A percentile compares a stretch with the other conserved stretches of the same genome.
Evolutionary conservation across 108 stramenopile species (phyloP).

Genomic region (Heterococcus sp.): DNA sequence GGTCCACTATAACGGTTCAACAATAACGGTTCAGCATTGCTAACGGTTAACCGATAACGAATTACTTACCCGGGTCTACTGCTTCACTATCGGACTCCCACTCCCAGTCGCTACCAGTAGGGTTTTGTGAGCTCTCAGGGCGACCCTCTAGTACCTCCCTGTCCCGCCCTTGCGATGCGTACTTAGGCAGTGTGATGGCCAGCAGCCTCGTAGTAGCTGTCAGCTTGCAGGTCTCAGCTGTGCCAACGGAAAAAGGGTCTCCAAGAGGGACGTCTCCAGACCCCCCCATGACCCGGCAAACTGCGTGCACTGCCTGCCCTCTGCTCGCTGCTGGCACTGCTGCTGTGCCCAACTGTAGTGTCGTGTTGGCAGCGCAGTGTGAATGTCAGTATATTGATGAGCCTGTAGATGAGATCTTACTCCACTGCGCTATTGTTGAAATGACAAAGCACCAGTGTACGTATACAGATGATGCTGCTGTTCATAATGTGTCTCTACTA

Average conservation of each 20-base stretch:
- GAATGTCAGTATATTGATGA: no score
- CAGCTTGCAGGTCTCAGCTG: not conserved
- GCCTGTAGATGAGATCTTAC: no score
- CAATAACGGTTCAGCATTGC: no score
- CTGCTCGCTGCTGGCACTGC: not conserved
- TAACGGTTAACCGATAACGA: no score
- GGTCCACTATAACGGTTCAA: no score
- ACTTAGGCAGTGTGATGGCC: not conserved
- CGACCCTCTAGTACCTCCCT: not conserved
- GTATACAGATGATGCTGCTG: no score
- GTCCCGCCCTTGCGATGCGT: not conserved
- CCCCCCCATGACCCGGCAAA: not conserved
- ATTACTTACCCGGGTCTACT: no score
- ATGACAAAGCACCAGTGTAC: no score
- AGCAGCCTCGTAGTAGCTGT: not conserved
- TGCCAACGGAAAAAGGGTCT: not conserved
- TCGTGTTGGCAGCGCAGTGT: no score
- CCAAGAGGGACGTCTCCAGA: not conserved
- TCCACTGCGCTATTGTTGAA: no score
- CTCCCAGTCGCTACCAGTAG: not conserved
- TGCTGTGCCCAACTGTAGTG: not conserved
- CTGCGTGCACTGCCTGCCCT: not conserved
- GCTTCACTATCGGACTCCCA: not conserved
- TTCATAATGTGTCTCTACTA: no score
- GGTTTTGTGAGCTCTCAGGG: not conserved